Conservation (phyloP, 371 early-diverging fungal species). For the Dichotomocladium elegans region DNA sequence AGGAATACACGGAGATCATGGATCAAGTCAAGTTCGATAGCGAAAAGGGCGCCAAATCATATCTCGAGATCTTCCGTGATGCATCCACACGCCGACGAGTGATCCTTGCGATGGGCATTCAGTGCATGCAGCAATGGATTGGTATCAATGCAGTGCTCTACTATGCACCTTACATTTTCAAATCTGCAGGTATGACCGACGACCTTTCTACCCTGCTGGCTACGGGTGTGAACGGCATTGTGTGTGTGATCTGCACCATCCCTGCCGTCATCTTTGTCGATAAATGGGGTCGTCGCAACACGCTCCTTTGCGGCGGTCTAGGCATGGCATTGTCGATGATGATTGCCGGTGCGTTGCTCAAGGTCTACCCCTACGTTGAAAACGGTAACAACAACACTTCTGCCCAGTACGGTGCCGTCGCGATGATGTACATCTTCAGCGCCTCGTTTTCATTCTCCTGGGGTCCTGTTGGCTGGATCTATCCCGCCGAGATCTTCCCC, state of each 20-base stretch:
- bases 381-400: constrained; percentile 11
- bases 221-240: constrained; percentile 21
- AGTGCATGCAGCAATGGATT: constrained; percentile 44
- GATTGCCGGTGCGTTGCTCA: constrained; percentile 26
- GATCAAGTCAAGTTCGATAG: constrained; percentile 58
- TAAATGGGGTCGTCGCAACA: constrained; percentile 14
- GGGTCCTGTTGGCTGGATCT: constrained; percentile 90
- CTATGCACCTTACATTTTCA: constrained; percentile 21
- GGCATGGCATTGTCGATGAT: constrained; percentile 20
- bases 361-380: constrained; percentile 10
- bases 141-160: constrained; percentile 31
- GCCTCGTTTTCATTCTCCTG: constrained; percentile 23
- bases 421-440: constrained; percentile 18
- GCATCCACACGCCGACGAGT: constrained; percentile 44
- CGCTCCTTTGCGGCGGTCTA: constrained; percentile 10
- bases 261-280: constrained; percentile 16
- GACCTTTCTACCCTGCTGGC: constrained; percentile 14
- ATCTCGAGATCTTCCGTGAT: constrained; percentile 55
- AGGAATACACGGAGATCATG: constrained; percentile 68
- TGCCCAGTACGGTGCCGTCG: constrained; percentile 18
- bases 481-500: constrained; percentile 82
- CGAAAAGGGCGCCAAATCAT: constrained; percentile 55
- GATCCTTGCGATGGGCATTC: constrained; percentile 56
- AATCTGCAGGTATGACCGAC: constrained; percentile 13
- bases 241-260: constrained; percentile 20